Percentiles rank a stretch among this genome's conserved stretches.
Conservation (phyloP, 306 rosid genomes). For the Quercus bicolor region DNA sequence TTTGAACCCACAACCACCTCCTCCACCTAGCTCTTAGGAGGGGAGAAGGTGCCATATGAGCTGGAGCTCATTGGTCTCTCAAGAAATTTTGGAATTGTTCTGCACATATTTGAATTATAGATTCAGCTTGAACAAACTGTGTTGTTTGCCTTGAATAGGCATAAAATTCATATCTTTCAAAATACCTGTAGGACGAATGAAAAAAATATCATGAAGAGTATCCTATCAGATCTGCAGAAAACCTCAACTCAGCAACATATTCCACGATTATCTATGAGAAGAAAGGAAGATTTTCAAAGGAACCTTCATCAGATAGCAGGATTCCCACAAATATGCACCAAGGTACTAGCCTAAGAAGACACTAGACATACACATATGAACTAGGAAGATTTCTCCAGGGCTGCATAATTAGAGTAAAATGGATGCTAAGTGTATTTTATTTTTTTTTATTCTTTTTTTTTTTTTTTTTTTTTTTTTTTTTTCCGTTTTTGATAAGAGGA, state of each 20-base stretch:
- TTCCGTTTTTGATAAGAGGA: not conserved
- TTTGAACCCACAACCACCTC: too few relatives aligned
- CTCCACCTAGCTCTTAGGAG: too few relatives aligned
- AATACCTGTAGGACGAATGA: not conserved
- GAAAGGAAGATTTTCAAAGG: not conserved
- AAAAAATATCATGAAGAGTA: not conserved
- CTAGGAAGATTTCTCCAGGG: not conserved
- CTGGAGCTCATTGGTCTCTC: too few relatives aligned
- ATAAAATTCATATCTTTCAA: not conserved
- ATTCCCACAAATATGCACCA: not conserved
- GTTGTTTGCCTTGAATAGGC: not conserved
- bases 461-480: not conserved
- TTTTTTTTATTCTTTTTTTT: not conserved
- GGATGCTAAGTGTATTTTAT: not conserved
- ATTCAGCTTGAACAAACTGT: not conserved
- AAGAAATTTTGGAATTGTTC: not conserved
- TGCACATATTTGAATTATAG: not conserved
- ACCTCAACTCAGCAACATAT: not conserved
- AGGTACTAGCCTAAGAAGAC: too few relatives aligned
- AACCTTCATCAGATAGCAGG: not conserved
- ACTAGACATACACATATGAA: too few relatives aligned
- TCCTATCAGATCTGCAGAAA: not conserved
- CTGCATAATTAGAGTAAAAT: not conserved
- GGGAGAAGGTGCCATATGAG: too few relatives aligned
- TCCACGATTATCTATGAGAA: not conserved